Evolutionary conservation across 805 yeast genomes (phyloP).

Genomic region (Candida incommunis): DNA sequence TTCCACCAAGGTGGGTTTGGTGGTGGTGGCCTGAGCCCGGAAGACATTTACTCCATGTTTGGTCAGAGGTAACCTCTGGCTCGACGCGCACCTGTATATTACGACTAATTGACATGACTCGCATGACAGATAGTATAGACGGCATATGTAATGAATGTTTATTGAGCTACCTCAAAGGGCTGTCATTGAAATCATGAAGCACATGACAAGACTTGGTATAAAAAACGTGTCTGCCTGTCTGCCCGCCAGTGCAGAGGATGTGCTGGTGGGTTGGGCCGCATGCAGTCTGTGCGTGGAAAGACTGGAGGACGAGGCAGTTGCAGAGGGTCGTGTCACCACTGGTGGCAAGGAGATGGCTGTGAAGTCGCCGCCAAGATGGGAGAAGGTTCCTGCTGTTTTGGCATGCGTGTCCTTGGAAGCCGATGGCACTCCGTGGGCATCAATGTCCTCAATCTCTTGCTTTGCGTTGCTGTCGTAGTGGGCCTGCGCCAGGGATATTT

Average conservation of each 20-base stretch:
- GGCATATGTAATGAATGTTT: no score
- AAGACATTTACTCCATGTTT: conserved; percentile 1
- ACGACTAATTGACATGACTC: no score
- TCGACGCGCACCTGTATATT: neutral
- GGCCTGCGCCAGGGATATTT: conserved; percentile 44
- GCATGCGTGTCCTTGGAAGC: conserved; percentile 12
- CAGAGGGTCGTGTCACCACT: neutral
- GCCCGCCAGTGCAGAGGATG: no score
- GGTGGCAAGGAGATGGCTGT: neutral
- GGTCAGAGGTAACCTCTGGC: conserved; percentile 1
- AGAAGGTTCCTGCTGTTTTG: neutral
- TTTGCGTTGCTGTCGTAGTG: conserved; percentile 15
- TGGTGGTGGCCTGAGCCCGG: neutral
- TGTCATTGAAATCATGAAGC: no score
- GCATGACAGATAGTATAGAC: neutral
- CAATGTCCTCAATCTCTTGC: conserved; percentile 8
- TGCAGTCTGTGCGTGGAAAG: neutral
- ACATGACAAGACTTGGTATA: no score
- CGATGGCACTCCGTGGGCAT: conserved; percentile 18
- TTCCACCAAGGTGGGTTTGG: neutral
- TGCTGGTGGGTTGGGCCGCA: no score
- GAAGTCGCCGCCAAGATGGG: neutral
- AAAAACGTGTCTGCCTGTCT: no score
- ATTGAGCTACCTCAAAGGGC: no score
- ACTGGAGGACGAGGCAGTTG: neutral